Percentiles rank a stretch among this genome's conserved stretches.
Evolutionary conservation across 306 rosid genomes (phyloP).

Genomic region (Nissolia schottii): DNA sequence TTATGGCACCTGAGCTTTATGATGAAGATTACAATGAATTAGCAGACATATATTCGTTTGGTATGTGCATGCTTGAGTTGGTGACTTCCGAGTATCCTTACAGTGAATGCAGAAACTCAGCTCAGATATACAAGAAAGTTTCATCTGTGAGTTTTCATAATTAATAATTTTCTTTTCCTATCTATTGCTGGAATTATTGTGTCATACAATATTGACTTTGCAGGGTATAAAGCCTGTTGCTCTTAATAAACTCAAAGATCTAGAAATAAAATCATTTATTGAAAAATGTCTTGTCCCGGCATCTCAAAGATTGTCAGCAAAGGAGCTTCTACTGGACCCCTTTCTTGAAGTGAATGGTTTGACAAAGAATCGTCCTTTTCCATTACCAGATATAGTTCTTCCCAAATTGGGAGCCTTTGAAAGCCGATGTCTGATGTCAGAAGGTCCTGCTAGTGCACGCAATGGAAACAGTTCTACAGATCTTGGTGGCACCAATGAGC

Average conservation of each 20-base stretch:
- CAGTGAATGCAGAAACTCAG: conserved; percentile 49
- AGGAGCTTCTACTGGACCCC: conserved; percentile 37
- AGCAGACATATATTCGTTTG: conserved; percentile 51
- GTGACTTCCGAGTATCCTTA: conserved; percentile 48
- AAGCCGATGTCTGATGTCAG: conserved; percentile 45
- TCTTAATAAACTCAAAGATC: conserved; percentile 30
- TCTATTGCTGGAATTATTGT: not conserved
- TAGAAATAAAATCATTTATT: conserved; percentile 31
- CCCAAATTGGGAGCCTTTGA: conserved; percentile 50
- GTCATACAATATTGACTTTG: conserved; percentile 1
- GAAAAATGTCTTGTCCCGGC: conserved; percentile 46
- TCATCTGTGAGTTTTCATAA: conserved; percentile 39
- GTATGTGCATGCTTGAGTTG: conserved; percentile 55
- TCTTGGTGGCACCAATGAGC: conserved; percentile 23
- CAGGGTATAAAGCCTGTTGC: conserved; percentile 42
- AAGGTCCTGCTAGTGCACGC: conserved; percentile 42
- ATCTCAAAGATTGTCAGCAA: conserved; percentile 36
- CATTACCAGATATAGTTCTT: conserved; percentile 45
- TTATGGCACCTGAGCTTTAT: conserved; percentile 54
- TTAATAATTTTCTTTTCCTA: not conserved
- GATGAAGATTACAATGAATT: conserved; percentile 49
- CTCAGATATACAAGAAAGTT: conserved; percentile 53
- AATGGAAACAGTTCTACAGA: conserved; percentile 16
- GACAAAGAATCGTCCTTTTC: conserved; percentile 22
- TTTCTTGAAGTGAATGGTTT: conserved; percentile 29